Percentiles rank a stretch among this genome's conserved stretches.
phyloP scores from a whole-genome alignment of 2,329 filamentous ascomycete genomes.

The Colletotrichum phormii region DNA sequence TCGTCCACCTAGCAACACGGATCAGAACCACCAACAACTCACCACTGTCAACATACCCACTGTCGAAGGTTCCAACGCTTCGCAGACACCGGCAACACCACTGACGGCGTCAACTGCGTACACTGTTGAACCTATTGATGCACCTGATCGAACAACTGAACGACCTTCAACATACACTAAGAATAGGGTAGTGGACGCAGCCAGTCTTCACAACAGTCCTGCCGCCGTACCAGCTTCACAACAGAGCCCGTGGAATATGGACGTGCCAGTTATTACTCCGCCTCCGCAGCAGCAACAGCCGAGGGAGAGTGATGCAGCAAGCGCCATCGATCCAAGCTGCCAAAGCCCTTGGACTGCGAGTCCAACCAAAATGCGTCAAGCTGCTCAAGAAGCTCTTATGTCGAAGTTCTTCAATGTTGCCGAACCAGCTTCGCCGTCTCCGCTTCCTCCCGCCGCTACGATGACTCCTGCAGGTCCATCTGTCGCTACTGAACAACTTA shows the following conservation, averaged over 20 bases:
- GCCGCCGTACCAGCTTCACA: constrained; percentile 17
- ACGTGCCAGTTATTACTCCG: not conserved
- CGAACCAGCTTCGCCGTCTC: constrained; percentile 1
- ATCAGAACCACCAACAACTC: not conserved
- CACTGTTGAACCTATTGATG: not conserved
- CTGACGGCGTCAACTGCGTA: not conserved
- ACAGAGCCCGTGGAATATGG: constrained; percentile 31
- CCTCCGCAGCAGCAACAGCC: not conserved
- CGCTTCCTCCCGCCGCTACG: not conserved
- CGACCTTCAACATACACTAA: not conserved
- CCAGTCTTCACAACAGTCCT: not conserved
- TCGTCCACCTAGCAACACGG: not conserved
- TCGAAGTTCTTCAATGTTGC: not conserved
- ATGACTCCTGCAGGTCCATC: not conserved
- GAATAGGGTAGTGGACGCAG: not conserved
- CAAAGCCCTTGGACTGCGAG: constrained; percentile 39
- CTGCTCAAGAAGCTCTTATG: constrained; percentile 15
- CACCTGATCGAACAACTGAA: not conserved
- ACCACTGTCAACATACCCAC: not conserved
- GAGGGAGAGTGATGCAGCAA: not conserved
- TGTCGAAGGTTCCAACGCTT: not conserved
- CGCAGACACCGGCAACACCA: not conserved
- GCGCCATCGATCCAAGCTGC: not conserved
- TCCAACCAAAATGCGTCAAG: constrained; percentile 23
- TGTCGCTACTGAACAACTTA: constrained; percentile 39